Percentiles rank a stretch among this genome's conserved stretches.
Evolutionary conservation across 345 rosid genomes (phyloP).

Genomic region (Tarenaya hassleriana): DNA sequence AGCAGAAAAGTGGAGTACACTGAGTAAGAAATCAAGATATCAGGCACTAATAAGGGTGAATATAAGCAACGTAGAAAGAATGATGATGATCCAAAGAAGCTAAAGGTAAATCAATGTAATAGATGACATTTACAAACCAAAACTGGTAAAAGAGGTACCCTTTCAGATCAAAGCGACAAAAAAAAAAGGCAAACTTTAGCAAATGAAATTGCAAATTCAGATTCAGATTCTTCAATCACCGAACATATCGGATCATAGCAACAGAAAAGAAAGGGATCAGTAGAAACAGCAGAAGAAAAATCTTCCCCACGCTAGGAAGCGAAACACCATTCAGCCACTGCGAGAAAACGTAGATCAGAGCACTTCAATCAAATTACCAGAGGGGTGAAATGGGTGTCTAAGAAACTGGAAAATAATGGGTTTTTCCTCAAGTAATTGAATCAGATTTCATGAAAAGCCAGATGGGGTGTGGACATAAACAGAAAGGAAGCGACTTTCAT

Average conservation of each 20-base stretch:
- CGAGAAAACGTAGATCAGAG: not conserved
- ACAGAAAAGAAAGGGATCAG: conserved; percentile 1
- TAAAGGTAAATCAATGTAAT: conserved; percentile 1
- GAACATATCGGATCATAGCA: too few species aligned
- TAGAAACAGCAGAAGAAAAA: conserved; percentile 8
- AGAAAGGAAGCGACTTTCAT: not conserved
- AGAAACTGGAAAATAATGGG: not conserved
- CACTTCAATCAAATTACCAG: conserved; percentile 12
- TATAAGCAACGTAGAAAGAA: too few species aligned
- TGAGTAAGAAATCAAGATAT: not conserved
- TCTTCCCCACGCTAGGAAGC: not conserved
- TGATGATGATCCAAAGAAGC: too few species aligned
- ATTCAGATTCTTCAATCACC: too few species aligned
- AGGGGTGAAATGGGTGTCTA: conserved; percentile 13
- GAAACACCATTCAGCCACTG: conserved; percentile 1
- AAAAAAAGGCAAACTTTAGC: too few species aligned
- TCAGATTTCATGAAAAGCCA: not conserved
- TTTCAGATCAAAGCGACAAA: not conserved
- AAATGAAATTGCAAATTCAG: too few species aligned
- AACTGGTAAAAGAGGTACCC: not conserved
- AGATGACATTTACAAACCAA: conserved; percentile 1
- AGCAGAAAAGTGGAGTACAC: conserved; percentile 3
- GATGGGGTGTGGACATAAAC: too few species aligned
- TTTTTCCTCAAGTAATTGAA: not conserved
- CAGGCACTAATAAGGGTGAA: too few species aligned